Conservation (phyloP, 140 eudicot genomes). For the Cichorium intybus region DNA sequence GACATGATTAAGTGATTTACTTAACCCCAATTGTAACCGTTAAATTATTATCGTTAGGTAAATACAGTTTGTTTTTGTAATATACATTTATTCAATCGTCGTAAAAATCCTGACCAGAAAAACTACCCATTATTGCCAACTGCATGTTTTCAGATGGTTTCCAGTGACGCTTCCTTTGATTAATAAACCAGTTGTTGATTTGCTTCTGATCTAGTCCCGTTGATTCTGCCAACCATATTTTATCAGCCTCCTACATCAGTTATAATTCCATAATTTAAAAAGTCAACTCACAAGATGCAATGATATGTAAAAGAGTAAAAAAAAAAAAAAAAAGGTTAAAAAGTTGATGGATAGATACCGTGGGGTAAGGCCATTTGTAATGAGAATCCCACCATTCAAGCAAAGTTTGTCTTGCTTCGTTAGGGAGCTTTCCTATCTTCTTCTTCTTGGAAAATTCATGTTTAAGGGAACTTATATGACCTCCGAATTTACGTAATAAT, state of each 20-base stretch:
- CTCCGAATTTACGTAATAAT: conserved; percentile 63
- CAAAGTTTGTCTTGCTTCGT: conserved; percentile 71
- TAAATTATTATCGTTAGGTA: conserved; percentile 9
- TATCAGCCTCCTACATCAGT: conserved; percentile 69
- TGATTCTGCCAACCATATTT: conserved; percentile 65
- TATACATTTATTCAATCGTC: conserved; percentile 43
- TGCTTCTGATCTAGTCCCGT: conserved; percentile 94
- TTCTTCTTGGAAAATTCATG: conserved; percentile 88
- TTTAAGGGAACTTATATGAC: conserved; percentile 72
- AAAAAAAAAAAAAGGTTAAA: not conserved
- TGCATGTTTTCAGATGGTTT: conserved; percentile 91
- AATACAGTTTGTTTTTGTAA: conserved; percentile 19
- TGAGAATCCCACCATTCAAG: conserved; percentile 94
- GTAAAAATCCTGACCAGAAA: conserved; percentile 60
- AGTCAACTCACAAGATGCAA: not conserved
- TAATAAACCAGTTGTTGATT: conserved; percentile 94
- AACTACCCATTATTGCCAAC: conserved; percentile 67
- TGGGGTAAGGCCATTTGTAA: conserved; percentile 97
- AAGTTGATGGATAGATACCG: conserved; percentile 38
- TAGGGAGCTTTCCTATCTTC: conserved; percentile 89
- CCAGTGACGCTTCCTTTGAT: conserved; percentile 94
- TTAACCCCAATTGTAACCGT: not conserved
- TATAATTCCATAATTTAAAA: not conserved
- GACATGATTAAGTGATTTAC: conserved; percentile 7
- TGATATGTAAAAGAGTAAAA: not conserved